Evolutionary conservation across 1,139 yeast genomes (phyloP), one percentile per base, ranked within the genome.

Genomic region (Diutina mesorugosa): DNA sequence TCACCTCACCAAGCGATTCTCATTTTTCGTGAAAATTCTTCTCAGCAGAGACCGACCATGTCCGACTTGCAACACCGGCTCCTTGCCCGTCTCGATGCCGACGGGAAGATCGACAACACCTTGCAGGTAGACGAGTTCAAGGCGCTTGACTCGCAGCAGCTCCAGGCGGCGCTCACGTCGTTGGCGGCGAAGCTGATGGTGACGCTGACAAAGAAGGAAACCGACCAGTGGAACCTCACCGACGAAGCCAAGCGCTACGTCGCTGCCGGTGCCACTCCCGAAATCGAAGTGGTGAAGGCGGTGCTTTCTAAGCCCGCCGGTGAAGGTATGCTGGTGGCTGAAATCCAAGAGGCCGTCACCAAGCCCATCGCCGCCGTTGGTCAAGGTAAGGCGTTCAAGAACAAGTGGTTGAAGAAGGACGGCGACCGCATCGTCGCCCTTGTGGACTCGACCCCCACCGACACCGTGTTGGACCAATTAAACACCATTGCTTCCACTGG

Each of bases 381-480:
- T 59, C 99, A 93, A 74, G 96, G 96, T 65, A 86, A 91, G 66
- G 99, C 98, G n/a, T 93, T 93, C 80, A 93, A 90, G 73, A 91
- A 91, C 70, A 96, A 96, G 55, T 93, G 99, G 99, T 84, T 93
- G 65, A 74, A 81, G 62, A 93, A 93, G 70, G 87, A 86, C 61
- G 96, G 95, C 57, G 96, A 88, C 64, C 82, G 77, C 66, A 78
- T 93, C 63, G 80, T 88, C 55, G 74, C 90, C 29, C 83, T 78
- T 69, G 77, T 79, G 10, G 63, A 66, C 45, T 68, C 69, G 56
- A 66, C 76, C 59, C 91, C 91, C 35, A 72, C 70, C 41, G 97
- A 90, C 70, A 72, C 73, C 50, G 90, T 95, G 16, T 85, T 84
- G 57, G 76, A 73, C 28, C 82, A 85, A 63, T 78, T 95, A 63